Evolutionary conservation across 2,329 filamentous ascomycete species (phyloP).

Genomic region (Didymella sp.): DNA sequence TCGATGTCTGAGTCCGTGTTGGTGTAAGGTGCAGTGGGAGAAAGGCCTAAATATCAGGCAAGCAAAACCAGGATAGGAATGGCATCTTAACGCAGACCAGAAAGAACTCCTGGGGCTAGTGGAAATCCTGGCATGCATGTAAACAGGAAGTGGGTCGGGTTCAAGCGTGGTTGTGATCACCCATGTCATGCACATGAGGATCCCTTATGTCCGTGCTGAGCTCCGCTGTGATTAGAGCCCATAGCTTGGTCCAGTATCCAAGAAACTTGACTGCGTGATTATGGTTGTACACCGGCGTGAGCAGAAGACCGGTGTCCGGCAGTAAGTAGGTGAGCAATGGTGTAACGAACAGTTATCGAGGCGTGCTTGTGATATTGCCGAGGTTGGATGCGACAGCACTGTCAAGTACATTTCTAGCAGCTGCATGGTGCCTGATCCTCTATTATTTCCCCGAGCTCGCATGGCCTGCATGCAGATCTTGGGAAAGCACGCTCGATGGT

Average conservation of each 20-base stretch:
- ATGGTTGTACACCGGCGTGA: background rate
- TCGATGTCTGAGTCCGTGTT: background rate
- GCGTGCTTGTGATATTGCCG: background rate
- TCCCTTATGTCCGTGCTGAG: background rate
- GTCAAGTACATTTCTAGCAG: background rate
- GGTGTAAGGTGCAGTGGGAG: background rate
- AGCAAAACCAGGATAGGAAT: background rate
- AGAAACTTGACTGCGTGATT: background rate
- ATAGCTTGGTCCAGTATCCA: background rate
- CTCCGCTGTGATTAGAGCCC: background rate
- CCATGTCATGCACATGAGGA: conserved; percentile 5
- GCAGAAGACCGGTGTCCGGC: background rate
- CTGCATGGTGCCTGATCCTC: conserved; percentile 2
- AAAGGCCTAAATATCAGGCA: background rate
- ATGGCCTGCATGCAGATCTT: conserved; percentile 3
- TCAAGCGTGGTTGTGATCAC: conserved; percentile 4
- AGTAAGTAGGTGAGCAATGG: background rate
- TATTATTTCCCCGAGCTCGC: background rate
- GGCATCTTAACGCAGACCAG: conserved; percentile 11
- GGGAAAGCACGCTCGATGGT: background rate
- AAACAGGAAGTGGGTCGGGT: conserved; percentile 16
- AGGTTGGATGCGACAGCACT: background rate
- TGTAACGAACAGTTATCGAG: background rate
- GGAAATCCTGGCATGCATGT: conserved; percentile 2
- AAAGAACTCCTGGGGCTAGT: conserved; percentile 8